Conservation (phyloP, 352 stramenopile genomes). For the Phytophthora parvispora region DNA sequence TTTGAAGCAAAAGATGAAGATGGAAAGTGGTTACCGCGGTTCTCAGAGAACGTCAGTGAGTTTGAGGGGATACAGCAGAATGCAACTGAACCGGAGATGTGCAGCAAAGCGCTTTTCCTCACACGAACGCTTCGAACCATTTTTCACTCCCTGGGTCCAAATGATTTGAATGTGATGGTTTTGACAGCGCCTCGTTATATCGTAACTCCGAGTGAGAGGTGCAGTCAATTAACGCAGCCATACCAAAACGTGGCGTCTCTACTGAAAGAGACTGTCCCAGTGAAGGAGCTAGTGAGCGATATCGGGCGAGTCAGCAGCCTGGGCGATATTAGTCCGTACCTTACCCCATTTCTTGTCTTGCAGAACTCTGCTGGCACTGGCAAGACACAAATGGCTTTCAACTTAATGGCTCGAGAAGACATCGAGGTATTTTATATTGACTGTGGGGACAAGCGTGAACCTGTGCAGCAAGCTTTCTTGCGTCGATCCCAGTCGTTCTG, state of each 20-base stretch:
- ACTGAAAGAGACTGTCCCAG: background rate
- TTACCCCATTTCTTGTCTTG: background rate
- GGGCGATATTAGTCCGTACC: background rate
- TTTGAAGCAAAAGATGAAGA: background rate
- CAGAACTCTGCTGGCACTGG: background rate
- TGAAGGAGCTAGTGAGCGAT: background rate
- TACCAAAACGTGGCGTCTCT: background rate
- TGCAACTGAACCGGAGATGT: background rate
- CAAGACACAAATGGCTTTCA: background rate
- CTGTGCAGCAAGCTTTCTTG: background rate
- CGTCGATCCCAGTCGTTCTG: background rate
- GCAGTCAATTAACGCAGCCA: background rate
- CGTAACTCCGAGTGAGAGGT: background rate
- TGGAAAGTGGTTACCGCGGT: background rate
- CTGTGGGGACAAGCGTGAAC: background rate
- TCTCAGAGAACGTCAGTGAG: background rate
- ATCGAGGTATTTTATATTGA: background rate
- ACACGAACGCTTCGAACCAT: background rate
- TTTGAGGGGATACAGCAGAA: background rate
- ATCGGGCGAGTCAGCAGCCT: background rate
- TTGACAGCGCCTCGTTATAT: background rate
- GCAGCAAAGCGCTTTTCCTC: background rate
- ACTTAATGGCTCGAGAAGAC: background rate
- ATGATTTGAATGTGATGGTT: background rate
- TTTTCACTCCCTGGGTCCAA: background rate